Evolutionary conservation across 2,329 filamentous ascomycete genomes (phyloP), one percentile per base, ranked within the genome.

Genomic region (Dothistroma septosporum): DNA sequence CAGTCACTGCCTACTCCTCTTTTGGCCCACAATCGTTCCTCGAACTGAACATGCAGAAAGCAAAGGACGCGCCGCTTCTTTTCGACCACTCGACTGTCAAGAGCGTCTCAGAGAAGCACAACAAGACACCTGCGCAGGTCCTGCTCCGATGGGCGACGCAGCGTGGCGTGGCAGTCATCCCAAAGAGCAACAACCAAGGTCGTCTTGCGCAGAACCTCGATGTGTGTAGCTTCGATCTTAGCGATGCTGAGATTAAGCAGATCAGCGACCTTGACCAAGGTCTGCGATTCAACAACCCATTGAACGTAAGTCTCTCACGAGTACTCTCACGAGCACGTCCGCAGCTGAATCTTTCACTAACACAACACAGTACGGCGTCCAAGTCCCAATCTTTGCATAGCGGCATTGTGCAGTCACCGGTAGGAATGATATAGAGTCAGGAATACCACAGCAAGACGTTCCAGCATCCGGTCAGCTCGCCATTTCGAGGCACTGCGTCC

Each of bases 141-240:
- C 82, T 96, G 63, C 82, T 96, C 67, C 85, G 91, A 69, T 96
- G 92, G 92, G 86, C 91, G 22, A 95, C 91, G 16, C 91, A 95
- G 82, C 83, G 89, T 55, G 86, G 86, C 33, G 80, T 94, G 59
- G 89, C 90, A 53, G 88, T 94, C 69, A 94, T 94, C 69, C 90
- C 90, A 68, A 93, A 93, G 84, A 87, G 83, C 65, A 87, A 83
- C 73, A 81, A 81, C 76, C 76, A 82, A 75, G 66, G 72, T 65
- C 64, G 79, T 66, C 81, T 91, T 74, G 74, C 78, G 61, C 80
- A 87, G 79, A 91, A 91, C 77, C 77, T 92, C 66, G 83, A 87
- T 67, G 84, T 86, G 64, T 83, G 79, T 65, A 78, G 77, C 64
- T 92, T 90, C 72, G 82, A 91, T 69, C 77, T 92, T 35, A 80